Percentiles rank a stretch among this genome's conserved stretches.
phyloP scores from a whole-genome alignment of 169 alveolate genomes.

The Babesia bigemina region DNA sequence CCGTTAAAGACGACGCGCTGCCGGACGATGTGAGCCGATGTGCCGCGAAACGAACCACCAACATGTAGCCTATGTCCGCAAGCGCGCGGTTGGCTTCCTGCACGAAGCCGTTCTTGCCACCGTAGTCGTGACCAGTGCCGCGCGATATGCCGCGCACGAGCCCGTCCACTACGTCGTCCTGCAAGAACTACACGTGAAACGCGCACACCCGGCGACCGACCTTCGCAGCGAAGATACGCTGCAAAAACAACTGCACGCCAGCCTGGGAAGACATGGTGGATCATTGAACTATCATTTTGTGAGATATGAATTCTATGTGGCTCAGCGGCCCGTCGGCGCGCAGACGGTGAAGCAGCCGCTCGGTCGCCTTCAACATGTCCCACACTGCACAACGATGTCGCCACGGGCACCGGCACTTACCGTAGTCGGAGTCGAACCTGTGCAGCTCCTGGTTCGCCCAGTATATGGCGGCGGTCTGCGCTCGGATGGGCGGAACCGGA shows the following conservation, averaged over 20 bases:
- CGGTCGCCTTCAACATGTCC: constrained; percentile 62
- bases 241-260: constrained; percentile 59
- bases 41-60: constrained; percentile 46
- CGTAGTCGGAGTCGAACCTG: constrained; percentile 74
- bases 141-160: constrained; percentile 46
- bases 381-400: constrained; percentile 32
- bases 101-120: constrained; percentile 32
- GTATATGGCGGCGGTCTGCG: constrained; percentile 79
- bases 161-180: constrained; percentile 36
- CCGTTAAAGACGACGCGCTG: constrained; percentile 54
- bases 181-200: constrained; percentile 35
- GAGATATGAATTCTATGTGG: constrained; percentile 63
- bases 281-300: constrained; percentile 49
- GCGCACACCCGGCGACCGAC: constrained; percentile 6
- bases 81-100: constrained; percentile 35
- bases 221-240: constrained; percentile 54
- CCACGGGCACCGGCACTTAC: constrained; percentile 4
- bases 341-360: constrained; percentile 39
- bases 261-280: constrained; percentile 46
- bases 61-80: constrained; percentile 57
- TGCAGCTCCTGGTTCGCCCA: constrained; percentile 84
- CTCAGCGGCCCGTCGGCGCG: constrained; percentile 40
- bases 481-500: background rate
- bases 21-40: background rate
- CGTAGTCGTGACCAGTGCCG: constrained; percentile 57